Evolutionary conservation across 345 rosid genomes (phyloP), one percentile per base, ranked within the genome.

Genomic region (Salix dunnii): DNA sequence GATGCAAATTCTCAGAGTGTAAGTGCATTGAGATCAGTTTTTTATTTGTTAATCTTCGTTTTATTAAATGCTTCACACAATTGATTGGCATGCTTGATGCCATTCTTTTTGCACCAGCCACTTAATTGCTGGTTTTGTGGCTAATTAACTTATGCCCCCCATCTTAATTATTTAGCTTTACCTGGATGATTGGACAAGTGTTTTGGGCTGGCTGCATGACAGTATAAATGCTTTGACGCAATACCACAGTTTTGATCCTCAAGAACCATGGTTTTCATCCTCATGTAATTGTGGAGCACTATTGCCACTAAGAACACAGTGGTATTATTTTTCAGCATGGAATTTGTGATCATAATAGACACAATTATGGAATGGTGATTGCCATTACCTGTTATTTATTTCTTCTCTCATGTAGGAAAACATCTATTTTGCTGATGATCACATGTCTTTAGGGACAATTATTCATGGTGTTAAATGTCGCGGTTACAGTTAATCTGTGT

Each of bases 1-100:
- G 99, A 96, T 80, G 97, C 87, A 48, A 88, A 91, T 84, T 93
- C 98, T 74, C 97, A 92, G 77, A 91, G 86, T 72, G 99, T 96
- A 85, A 90, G 97, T 82, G 27, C 74, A 0, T 12, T 72, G 68
- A 46, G 66, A 64, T 81, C 55, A 66, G 2, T 61, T 53, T 7
- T 66, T 63, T 35, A 20, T 38, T 69, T 73, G 14, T 43, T 21
- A 33, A 16, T 55, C 67, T 81, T 63, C 12, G 18, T 68, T 65
- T 55, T 43, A 38, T 48, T 67, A 67, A 28, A 71, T 21, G 6
- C 62, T 48, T 43, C 27, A 58, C 28, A 3, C 23, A 28, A 58
- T 58, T 2, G 28, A 58, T 58, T 58, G 62, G 28, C 28, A 23
- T 58, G 27, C 28, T 60, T 68, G 20, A 35, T 2, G 27, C 30